Base-by-base conservation (phyloP, 2,329 filamentous ascomycete species). In the Balansia obtecta region DNA sequence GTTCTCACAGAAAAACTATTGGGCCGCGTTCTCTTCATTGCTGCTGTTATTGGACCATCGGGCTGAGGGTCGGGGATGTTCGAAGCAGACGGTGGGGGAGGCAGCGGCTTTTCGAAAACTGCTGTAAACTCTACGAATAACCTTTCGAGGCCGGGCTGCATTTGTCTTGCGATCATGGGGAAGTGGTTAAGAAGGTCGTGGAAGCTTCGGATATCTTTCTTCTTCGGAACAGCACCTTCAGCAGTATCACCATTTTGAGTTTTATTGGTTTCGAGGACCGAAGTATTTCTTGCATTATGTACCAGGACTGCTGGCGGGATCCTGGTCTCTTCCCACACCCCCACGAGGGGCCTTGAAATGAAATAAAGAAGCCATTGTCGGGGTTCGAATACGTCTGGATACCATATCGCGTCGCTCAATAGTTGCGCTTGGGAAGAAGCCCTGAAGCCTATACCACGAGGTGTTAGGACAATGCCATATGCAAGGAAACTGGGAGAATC, bases 281-380 rank as follows among this genome's bases (percentile, higher is more conserved):
- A 65, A 50, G 57, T 68, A 57, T 65, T 70, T 16, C 66, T 66
- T 50, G 67, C 65, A n/a, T 65, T 69, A 52, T 65, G 71, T 56
- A 67, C 73, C 56, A 83, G 68, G 9, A 79, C 56, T 1, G 89
- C 88, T 2, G 85, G 82, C 4, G 77, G 67, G 46, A 91, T 83
- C 55, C 81, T 83, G 48, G 81, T 75, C 47, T 88, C 79, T 61
- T 95, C 89, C 73, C 85, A 90, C 1, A 79, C 77, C 22, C 93
- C 93, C 18, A 96, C 79, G 48, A 98, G 71, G 2, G 93, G 93
- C 48, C 81, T 83, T 27, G 91, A 93, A 55, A 98, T 95, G 67
- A 90, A 96, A 75, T 97, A 97, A 53, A 98, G 77, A 42, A 98
- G 80, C 89, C 93, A 98, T 76, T 90, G 88, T 58, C 89, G 85